Evolutionary conservation across 306 rosid species (phyloP).

Genomic region (Cicer cuneatum): DNA sequence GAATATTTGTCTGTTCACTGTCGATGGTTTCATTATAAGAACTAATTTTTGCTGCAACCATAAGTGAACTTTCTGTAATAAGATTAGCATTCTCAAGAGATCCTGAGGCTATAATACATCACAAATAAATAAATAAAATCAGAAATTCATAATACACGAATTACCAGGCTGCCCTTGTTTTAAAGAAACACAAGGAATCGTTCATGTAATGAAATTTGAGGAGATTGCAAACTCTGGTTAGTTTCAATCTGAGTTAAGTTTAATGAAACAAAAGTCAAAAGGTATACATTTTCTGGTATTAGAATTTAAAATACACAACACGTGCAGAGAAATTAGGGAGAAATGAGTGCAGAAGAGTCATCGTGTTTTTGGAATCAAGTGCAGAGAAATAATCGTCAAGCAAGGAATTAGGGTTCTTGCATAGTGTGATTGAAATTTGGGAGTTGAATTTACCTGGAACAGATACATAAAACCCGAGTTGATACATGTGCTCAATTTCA

Average conservation of each 20-base stretch:
- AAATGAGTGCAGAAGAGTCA: too few species aligned
- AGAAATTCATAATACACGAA: neutral
- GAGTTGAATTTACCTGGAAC: too few species aligned
- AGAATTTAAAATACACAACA: too few species aligned
- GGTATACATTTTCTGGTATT: neutral
- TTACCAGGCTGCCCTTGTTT: too few species aligned
- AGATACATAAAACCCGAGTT: too few species aligned
- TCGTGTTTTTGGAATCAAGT: too few species aligned
- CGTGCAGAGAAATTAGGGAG: too few species aligned
- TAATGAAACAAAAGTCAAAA: neutral
- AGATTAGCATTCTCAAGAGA: conserved; percentile 37
- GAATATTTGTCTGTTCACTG: conserved; percentile 39
- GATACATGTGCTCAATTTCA: too few species aligned
- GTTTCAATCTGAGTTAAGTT: neutral
- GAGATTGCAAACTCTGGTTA: conserved; percentile 9
- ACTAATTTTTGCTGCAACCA: conserved; percentile 37
- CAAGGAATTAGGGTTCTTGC: too few species aligned
- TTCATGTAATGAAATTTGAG: neutral
- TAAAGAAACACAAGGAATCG: too few species aligned
- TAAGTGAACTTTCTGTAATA: conserved; percentile 46
- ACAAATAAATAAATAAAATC: conserved; percentile 12
- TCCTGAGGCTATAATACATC: conserved; percentile 41
- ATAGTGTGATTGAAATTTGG: conserved; percentile 81
- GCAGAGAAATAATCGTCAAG: too few species aligned
- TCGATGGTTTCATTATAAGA: conserved; percentile 37